These are phyloP conservation scores for Sphaerosporella brunnea DNA, from an alignment of 495 filamentous ascomycete genomes.

Conservation along the genomic window DNA sequence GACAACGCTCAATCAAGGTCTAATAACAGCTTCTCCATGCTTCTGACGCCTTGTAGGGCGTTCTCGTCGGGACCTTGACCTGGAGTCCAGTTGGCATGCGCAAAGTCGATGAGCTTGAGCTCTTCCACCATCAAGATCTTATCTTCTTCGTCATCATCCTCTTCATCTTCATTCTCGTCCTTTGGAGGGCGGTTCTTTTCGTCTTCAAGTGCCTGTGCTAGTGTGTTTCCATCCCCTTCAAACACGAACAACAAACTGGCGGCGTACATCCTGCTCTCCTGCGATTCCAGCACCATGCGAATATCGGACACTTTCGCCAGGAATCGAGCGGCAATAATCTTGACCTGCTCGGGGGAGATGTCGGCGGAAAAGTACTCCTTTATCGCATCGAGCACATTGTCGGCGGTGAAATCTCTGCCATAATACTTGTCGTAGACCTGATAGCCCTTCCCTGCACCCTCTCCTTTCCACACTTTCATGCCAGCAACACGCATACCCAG, in stretches of 20 bases:
- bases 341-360: conserved; percentile 35
- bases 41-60: conserved; percentile 54
- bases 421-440: conserved; percentile 76
- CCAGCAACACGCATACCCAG: conserved; percentile 80
- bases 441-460: conserved; percentile 39
- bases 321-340: conserved; percentile 45
- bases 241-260: conserved; percentile 80
- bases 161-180: conserved; percentile 37
- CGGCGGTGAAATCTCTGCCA: conserved; percentile 51
- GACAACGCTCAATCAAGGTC: too few species aligned
- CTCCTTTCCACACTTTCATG: conserved; percentile 69
- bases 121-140: conserved; percentile 55
- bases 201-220: conserved; percentile 47
- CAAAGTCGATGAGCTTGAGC: conserved; percentile 90
- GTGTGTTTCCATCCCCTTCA: conserved; percentile 61
- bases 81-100: conserved; percentile 75
- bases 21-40: conserved; percentile 49
- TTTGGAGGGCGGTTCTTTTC: conserved; percentile 28
- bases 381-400: conserved; percentile 60
- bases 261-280: conserved; percentile 89
- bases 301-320: conserved; percentile 47
- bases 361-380: conserved; percentile 51
- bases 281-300: conserved; percentile 44
- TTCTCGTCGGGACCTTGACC: conserved; percentile 83
- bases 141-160: conserved; percentile 48